phyloP scores from a whole-genome alignment of 176 grass and related monocot species.

The Tillandsia fasciculata region DNA sequence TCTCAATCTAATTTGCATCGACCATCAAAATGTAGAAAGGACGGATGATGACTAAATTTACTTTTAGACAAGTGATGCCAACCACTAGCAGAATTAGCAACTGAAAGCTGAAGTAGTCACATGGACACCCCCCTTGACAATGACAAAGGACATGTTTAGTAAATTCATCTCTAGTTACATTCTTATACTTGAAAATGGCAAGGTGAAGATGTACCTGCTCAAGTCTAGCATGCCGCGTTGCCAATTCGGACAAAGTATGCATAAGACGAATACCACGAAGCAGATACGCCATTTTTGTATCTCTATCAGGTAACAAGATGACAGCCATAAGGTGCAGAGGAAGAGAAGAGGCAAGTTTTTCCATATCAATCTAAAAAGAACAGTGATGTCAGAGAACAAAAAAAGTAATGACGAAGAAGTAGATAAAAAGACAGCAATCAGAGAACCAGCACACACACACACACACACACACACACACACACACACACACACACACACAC shows the following conservation, averaged over 20 bases:
- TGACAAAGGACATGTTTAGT: too few relatives aligned
- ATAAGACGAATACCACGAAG: slow-evolving; percentile 71
- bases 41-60: too few relatives aligned
- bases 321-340: slow-evolving; percentile 73
- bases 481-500: slow-evolving; percentile 6
- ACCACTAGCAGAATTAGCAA: slow-evolving; percentile 1
- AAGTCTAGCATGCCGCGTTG: slow-evolving; percentile 66
- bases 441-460: not conserved
- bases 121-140: too few relatives aligned
- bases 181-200: too few relatives aligned
- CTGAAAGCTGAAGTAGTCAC: not conserved
- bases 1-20: too few relatives aligned
- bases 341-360: slow-evolving; percentile 64
- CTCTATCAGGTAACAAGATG: slow-evolving; percentile 51
- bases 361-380: slow-evolving; percentile 66
- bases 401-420: not conserved
- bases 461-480: not conserved
- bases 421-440: slow-evolving; percentile 4
- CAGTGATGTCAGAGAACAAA: slow-evolving; percentile 8
- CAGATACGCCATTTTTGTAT: slow-evolving; percentile 48
- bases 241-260: slow-evolving; percentile 71
- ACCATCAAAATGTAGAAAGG: too few relatives aligned
- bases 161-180: too few relatives aligned
- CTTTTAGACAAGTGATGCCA: not conserved
- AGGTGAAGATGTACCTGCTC: slow-evolving; percentile 52